Base-by-base conservation (phyloP, 352 stramenopile species). In the Pythium grandisporangium region DNA sequence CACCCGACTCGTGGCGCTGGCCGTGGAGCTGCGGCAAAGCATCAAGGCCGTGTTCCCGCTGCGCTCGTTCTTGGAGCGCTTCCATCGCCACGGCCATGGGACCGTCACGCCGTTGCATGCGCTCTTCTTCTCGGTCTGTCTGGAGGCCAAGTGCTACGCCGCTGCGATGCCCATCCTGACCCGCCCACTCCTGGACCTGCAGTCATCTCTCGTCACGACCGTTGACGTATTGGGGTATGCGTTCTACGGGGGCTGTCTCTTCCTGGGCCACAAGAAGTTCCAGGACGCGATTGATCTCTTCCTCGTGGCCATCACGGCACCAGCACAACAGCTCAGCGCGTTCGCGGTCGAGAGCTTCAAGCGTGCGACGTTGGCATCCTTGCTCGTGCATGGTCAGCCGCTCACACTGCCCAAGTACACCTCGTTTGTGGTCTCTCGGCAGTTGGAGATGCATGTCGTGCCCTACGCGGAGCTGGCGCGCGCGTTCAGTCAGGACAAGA, bases 341-440 rank as follows among this genome's bases (percentile, higher is more conserved):
- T 84, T 94, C 35, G 76, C 78, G 17, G 63, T 94, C 44, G 82
- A 88, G 24, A 66, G 76, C 20, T 88, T 83, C 69, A 92, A 92
- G 61, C 91, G 91, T 41, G 49, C 85, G 30, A 43, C 87, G 33
- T 54, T 94, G 6, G 62, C 71, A 37, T 77, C 70, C 41, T 55
- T 94, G 24, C 66, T 94, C 23, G 32, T 68, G 13, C 48, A 63
- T 29, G 75, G 78, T 14, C 63, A 89, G 21, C 29, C 42, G 4
- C 60, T 66, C 3, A 30, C 66, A 41, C 62, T 93, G 26, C 79
- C 79, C 10, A 90, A 93, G 58, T 87, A 86, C 62, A 81, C 76
- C 37, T 63, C 76, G 13, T 84, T 86, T 30, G 72, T 86, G 22
- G 77, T 90, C 34, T 64, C 69, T 24, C 72, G 79, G 50, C 61